Evolutionary conservation across 768 basidiomycete species (phyloP), one percentile per base, ranked within the genome.

Genomic region (Asterophora lycoperdoides): DNA sequence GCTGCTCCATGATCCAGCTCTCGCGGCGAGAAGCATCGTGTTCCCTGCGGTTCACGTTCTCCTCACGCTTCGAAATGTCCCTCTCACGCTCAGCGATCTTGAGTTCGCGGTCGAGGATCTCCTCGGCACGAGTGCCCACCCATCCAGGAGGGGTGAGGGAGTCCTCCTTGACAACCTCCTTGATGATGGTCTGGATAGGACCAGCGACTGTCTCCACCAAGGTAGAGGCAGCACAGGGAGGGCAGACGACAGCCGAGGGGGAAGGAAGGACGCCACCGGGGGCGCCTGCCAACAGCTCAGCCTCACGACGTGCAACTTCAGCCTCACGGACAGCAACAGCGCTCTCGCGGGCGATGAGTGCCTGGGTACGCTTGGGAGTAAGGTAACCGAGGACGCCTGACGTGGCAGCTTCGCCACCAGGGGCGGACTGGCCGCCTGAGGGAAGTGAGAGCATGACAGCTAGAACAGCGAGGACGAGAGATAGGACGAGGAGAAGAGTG

Each of bases 1-100:
- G 79, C 59, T 93, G 90, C 54, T 93, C 91, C 89, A 93, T 91
- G 59, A 93, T 91, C 90, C 90, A 93, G 23, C 72, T 76, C 64
- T 93, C 90, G 49, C 90, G 89, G 57, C 89, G 80, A 42, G 89
- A 82, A 46, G 89, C 88, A 60, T 93, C 90, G 35, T 90, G 86
- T 63, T 93, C 90, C 47, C 90, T 75, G 48, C 86, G 85, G 60
- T 92, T 92, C 52, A 92, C 83, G 41, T 72, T 78, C 62, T 93
- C 90, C 66, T 93, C 90, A 32, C 90, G 86, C 44, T 84, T 83
- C 59, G 88, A 83, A 48, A 92, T 89, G 52, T 93, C 91, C 20
- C 89, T 79, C 57, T 93, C 90, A 49, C 90, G 77, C 46, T 92
- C 90, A 4, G 87, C 80, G 52, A 93, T 84, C 68, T 84, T 86